These are phyloP conservation scores for Candida incommunis DNA, from an alignment of 805 yeast genomes.

Conservation along the genomic window DNA sequence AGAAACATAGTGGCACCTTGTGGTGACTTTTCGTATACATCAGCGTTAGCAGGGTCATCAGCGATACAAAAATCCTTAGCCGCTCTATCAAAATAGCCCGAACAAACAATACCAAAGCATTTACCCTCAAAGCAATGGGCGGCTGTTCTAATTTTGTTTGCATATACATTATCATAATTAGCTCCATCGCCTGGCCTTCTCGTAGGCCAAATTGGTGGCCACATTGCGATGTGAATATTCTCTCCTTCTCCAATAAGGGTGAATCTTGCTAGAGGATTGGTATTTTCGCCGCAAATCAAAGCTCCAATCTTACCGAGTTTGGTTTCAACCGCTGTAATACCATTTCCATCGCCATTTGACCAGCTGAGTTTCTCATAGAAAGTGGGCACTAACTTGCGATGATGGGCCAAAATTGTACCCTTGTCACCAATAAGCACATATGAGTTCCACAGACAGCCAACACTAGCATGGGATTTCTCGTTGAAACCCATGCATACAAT, in stretches of 20 bases:
- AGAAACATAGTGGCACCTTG: constrained; percentile 15
- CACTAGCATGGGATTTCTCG: constrained; percentile 13
- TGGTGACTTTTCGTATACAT: constrained; percentile 9
- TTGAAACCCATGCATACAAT: constrained; percentile 15
- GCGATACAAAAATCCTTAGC: constrained; percentile 12
- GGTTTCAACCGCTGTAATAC: constrained; percentile 13
- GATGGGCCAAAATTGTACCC: constrained; percentile 12
- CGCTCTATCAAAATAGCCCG: constrained; percentile 13
- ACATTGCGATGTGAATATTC: constrained; percentile 15
- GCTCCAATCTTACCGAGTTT: constrained; percentile 13
- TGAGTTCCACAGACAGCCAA: constrained; percentile 18
- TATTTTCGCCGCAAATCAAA: constrained; percentile 15
- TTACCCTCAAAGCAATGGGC: constrained; percentile 17
- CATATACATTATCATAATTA: constrained; percentile 8
- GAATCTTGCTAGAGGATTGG: constrained; percentile 16
- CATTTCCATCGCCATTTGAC: constrained; percentile 16
- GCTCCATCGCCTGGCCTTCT: constrained; percentile 6
- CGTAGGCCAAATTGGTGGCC: constrained; percentile 14
- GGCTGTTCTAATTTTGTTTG: constrained; percentile 15
- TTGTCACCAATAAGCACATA: constrained; percentile 12
- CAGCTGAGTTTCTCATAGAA: constrained; percentile 13
- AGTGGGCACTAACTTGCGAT: constrained; percentile 14
- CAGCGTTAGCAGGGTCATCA: constrained; percentile 15
- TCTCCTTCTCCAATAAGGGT: constrained; percentile 14
- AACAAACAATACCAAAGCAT: constrained; percentile 15